These are phyloP conservation scores for Lasiosphaeria ovina DNA, from an alignment of 495 filamentous ascomycete species.

Conservation along the genomic window DNA sequence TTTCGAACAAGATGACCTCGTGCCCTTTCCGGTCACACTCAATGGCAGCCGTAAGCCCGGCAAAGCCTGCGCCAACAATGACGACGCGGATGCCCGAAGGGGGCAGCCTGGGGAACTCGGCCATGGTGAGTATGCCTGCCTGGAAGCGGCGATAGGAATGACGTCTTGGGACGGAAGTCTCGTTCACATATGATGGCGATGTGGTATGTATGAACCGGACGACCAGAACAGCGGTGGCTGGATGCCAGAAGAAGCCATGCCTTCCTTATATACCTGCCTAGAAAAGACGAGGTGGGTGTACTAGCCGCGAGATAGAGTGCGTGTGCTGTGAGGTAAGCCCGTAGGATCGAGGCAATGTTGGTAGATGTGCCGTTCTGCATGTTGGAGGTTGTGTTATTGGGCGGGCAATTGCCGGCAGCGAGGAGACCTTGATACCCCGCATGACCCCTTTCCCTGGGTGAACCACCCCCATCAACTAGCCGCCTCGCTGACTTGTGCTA, in stretches of 20 bases:
- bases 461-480: not conserved
- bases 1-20: slow-evolving; percentile 48
- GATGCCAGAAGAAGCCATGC: not conserved
- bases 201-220: too few relatives aligned
- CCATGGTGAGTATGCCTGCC: slow-evolving; percentile 16
- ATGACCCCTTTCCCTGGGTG: slow-evolving; percentile 3
- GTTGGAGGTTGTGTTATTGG: slow-evolving; percentile 5
- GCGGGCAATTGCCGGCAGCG: slow-evolving; percentile 6
- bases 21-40: slow-evolving; percentile 64
- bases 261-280: too few relatives aligned
- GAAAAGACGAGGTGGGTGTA: too few relatives aligned
- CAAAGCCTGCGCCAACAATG: slow-evolving; percentile 29
- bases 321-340: not conserved
- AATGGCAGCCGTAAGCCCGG: slow-evolving; percentile 59
- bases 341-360: not conserved
- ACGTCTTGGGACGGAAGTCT: not conserved
- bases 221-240: not conserved
- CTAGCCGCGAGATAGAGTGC: not conserved
- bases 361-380: slow-evolving; percentile 3
- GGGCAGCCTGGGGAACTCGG: slow-evolving; percentile 21
- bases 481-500: too few relatives aligned
- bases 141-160: not conserved
- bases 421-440: slow-evolving; percentile 2
- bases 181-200: not conserved
- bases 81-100: slow-evolving; percentile 53